These are phyloP conservation scores for Aquilaria sinensis DNA, from an alignment of 345 rosid species.

Conservation along the genomic window DNA sequence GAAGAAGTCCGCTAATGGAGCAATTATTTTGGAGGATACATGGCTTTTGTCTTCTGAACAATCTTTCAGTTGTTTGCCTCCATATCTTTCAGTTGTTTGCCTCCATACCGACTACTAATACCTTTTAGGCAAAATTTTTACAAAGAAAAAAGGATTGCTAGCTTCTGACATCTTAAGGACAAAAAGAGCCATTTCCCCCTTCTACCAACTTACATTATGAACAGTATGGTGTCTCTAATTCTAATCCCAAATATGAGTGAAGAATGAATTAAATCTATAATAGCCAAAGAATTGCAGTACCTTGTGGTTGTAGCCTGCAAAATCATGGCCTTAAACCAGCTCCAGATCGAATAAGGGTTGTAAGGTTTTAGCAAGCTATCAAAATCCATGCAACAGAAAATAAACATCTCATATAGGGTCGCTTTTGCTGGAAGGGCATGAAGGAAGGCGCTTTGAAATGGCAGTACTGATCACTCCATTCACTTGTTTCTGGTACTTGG, in stretches of 20 bases:
- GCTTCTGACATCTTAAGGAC: conserved; percentile 16
- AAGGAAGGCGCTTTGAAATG: conserved; percentile 1
- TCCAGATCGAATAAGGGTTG: not conserved
- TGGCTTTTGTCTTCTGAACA: no score
- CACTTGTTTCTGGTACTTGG: not conserved
- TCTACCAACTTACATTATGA: conserved; percentile 38
- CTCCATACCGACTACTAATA: no score
- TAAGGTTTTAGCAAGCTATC: conserved; percentile 2
- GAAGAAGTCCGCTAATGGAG: no score
- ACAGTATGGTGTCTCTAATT: conserved; percentile 40
- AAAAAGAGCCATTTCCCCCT: conserved; percentile 29
- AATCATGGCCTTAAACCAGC: not conserved
- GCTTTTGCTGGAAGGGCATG: not conserved
- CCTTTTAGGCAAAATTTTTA: no score
- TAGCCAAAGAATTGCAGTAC: conserved; percentile 10
- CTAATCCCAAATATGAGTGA: conserved; percentile 23
- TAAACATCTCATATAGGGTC: not conserved
- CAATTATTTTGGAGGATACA: no score
- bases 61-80: no score
- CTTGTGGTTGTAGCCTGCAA: conserved; percentile 3
- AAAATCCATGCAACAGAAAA: not conserved
- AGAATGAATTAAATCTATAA: conserved; percentile 28
- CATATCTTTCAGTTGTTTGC: no score
- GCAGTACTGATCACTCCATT: not conserved
- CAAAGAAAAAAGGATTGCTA: conserved; percentile 10